Evolutionary conservation across 192 early-diverging fungal genomes (phyloP).

Genomic region (Linnemannia zychae): DNA sequence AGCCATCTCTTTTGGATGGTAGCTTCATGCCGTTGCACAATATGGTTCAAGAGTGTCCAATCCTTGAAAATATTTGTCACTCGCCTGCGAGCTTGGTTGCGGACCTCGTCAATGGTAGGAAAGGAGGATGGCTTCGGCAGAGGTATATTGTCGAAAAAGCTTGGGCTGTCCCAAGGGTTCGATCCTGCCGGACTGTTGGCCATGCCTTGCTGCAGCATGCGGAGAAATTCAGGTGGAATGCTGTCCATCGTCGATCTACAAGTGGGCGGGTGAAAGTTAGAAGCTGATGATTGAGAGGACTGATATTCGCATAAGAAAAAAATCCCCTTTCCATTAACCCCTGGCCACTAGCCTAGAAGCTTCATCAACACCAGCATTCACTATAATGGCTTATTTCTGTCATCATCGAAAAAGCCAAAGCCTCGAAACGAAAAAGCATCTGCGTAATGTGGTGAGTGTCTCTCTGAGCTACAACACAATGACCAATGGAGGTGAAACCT

Average conservation of each 20-base stretch:
- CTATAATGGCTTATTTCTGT: background rate
- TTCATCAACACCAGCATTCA: background rate
- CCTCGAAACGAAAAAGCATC: background rate
- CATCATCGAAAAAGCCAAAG: background rate
- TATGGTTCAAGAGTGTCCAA: slow-evolving; percentile 40
- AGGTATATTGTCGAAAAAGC: background rate
- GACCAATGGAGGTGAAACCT: background rate
- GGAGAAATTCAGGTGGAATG: background rate
- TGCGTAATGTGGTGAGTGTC: background rate
- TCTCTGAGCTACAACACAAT: background rate
- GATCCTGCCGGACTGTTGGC: background rate
- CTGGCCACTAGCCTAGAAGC: background rate
- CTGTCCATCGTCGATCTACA: slow-evolving; percentile 5
- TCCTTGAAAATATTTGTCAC: slow-evolving; percentile 36
- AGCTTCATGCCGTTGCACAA: slow-evolving; percentile 30
- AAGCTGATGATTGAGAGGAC: background rate
- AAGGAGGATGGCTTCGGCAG: slow-evolving; percentile 30
- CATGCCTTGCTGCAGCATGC: background rate
- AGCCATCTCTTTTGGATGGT: slow-evolving; percentile 41
- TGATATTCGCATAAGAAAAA: background rate
- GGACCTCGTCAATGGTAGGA: slow-evolving; percentile 29
- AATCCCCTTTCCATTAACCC: background rate
- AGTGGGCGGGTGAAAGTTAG: background rate
- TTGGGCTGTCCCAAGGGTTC: background rate
- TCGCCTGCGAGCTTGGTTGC: slow-evolving; percentile 17